Conservation (phyloP, 805 yeast genomes). For the Cyberlindnera euphorbiiphila region DNA sequence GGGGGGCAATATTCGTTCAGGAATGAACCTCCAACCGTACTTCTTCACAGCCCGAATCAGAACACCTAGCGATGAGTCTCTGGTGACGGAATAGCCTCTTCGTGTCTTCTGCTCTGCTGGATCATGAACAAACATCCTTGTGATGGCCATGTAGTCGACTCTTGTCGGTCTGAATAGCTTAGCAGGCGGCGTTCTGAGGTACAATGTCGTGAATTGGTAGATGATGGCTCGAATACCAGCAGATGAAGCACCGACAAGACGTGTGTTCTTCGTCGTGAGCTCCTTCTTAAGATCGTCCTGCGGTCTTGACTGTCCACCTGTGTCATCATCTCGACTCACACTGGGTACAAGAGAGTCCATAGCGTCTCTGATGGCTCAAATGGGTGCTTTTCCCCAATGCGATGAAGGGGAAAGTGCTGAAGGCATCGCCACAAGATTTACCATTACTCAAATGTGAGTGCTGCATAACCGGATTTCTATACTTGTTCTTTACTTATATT, state of each 20-base stretch:
- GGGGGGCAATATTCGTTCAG: conserved; percentile 80
- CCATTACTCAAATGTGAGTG: too few relatives aligned
- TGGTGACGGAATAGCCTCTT: conserved; percentile 37
- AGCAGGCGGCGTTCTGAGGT: conserved; percentile 72
- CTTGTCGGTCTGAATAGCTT: conserved; percentile 88
- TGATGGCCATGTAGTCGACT: conserved; percentile 76
- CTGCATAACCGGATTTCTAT: too few relatives aligned
- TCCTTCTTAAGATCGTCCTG: conserved; percentile 15
- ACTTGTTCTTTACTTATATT: too few relatives aligned
- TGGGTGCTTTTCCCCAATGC: too few relatives aligned
- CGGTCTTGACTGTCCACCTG: too few relatives aligned
- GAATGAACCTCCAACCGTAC: conserved; percentile 85
- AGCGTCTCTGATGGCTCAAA: too few relatives aligned
- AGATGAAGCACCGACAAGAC: conserved; percentile 70
- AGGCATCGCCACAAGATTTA: too few relatives aligned
- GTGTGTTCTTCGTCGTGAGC: conserved; percentile 38
- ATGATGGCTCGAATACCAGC: conserved; percentile 84
- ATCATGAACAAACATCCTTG: conserved; percentile 49
- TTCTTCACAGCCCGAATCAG: conserved; percentile 63
- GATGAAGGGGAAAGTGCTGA: too few relatives aligned
- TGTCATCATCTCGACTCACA: not conserved
- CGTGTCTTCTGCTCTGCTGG: conserved; percentile 29
- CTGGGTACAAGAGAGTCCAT: conserved; percentile 1
- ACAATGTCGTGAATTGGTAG: conserved; percentile 73
- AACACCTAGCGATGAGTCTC: conserved; percentile 79